Percentiles rank a stretch among this genome's conserved stretches.
Evolutionary conservation across 306 rosid genomes (phyloP).

Genomic region (Pyrus betulifolia): DNA sequence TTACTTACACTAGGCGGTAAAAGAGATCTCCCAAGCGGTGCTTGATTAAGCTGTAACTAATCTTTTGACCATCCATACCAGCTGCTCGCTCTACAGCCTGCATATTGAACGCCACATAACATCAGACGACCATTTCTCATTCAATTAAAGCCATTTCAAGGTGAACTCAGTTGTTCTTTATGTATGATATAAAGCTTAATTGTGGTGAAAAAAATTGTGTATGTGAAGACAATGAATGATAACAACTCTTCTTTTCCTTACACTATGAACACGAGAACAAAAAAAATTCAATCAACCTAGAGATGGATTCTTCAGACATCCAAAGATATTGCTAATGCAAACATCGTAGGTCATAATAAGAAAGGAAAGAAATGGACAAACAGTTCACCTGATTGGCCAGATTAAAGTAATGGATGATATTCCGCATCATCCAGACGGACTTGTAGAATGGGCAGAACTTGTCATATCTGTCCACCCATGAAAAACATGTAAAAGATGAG

Average conservation of each 20-base stretch:
- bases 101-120: slow-evolving; percentile 12
- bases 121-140: neutral
- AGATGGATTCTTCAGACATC: neutral
- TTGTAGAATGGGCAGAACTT: slow-evolving; percentile 99
- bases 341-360: neutral
- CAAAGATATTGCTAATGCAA: neutral
- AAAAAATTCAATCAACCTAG: neutral
- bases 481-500: slow-evolving; percentile 3
- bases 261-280: neutral
- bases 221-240: neutral
- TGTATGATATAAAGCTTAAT: neutral
- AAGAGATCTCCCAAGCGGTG: slow-evolving; percentile 98
- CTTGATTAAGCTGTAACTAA: slow-evolving; percentile 72
- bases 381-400: slow-evolving; percentile 87
- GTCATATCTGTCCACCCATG: slow-evolving; percentile 64
- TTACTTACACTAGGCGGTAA: slow-evolving; percentile 88
- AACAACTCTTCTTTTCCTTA: neutral
- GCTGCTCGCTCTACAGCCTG: slow-evolving; percentile 98
- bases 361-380: neutral
- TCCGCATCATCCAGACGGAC: slow-evolving; percentile 99
- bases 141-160: neutral
- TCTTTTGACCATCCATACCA: slow-evolving; percentile 95
- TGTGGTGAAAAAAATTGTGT: too few relatives aligned
- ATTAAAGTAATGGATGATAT: slow-evolving; percentile 92
- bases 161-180: neutral